Evolutionary conservation across 2,329 filamentous ascomycete species (phyloP).

Genomic region (Fusarium pseudoanthophilum): DNA sequence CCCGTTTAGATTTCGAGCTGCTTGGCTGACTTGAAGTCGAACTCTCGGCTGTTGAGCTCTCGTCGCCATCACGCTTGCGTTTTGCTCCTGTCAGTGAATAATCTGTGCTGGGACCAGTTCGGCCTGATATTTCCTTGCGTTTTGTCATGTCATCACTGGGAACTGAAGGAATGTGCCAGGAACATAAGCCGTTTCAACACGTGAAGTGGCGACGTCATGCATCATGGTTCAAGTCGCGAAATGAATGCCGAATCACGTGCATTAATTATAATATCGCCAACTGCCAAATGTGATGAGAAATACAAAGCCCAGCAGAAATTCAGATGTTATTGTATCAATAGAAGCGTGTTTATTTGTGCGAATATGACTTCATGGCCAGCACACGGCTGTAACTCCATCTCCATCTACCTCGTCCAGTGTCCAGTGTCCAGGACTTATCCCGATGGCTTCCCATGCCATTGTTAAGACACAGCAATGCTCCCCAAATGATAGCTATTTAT

Average conservation of each 20-base stretch:
- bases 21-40: constrained; percentile 18
- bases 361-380: constrained; percentile 35
- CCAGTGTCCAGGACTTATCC: constrained; percentile 8
- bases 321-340: neutral
- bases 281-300: too few species aligned
- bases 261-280: neutral
- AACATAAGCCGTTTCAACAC: neutral
- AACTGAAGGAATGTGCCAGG: neutral
- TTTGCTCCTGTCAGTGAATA: constrained; percentile 17
- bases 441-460: constrained; percentile 16
- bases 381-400: constrained; percentile 27
- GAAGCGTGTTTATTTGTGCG: constrained; percentile 35
- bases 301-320: neutral
- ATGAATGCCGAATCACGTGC: constrained; percentile 54
- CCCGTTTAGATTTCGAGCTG: constrained; percentile 6
- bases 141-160: constrained; percentile 8
- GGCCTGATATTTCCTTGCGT: constrained; percentile 7
- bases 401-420: constrained; percentile 2
- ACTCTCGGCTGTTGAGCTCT: constrained; percentile 3
- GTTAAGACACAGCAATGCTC: constrained; percentile 19
- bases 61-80: constrained; percentile 36
- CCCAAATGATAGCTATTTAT: constrained; percentile 26
- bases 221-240: constrained; percentile 42
- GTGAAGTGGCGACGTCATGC: constrained; percentile 37
- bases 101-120: neutral